These are phyloP conservation scores for Thuja plicata DNA, from an alignment of 83 land plant species.

Conservation along the genomic window DNA sequence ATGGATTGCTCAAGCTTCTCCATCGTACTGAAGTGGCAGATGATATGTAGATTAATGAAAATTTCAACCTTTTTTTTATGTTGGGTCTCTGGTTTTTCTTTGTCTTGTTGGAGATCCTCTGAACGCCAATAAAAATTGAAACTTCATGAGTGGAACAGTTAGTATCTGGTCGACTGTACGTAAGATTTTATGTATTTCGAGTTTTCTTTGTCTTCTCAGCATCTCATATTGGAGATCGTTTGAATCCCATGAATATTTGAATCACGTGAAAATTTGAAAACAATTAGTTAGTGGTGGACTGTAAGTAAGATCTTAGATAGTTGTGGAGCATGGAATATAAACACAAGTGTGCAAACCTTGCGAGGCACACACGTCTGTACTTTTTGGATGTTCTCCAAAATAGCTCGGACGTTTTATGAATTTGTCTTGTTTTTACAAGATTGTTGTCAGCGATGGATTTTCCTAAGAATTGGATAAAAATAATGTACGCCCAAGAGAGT, in stretches of 20 bases:
- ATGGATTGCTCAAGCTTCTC: conserved; percentile 54
- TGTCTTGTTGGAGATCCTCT: no score
- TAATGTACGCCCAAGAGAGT: neutral
- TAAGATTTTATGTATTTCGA: no score
- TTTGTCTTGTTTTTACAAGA: neutral
- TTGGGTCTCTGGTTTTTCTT: neutral
- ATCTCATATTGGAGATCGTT: no score
- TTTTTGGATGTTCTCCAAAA: neutral
- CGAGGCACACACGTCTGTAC: neutral
- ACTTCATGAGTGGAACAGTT: no score
- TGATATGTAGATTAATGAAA: neutral
- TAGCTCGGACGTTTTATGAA: neutral
- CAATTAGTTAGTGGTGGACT: no score
- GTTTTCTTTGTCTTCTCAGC: no score
- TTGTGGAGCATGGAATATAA: neutral
- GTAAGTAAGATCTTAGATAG: no score
- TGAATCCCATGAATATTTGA: no score
- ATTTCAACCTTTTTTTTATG: neutral
- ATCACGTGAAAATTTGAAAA: no score
- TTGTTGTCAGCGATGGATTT: neutral
- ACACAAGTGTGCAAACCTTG: neutral
- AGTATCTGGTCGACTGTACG: no score
- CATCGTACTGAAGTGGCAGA: neutral
- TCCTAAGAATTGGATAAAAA: neutral
- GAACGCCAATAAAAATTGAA: no score